phyloP scores from a whole-genome alignment of 495 filamentous ascomycete species.

The Lophiotrema nucula region DNA sequence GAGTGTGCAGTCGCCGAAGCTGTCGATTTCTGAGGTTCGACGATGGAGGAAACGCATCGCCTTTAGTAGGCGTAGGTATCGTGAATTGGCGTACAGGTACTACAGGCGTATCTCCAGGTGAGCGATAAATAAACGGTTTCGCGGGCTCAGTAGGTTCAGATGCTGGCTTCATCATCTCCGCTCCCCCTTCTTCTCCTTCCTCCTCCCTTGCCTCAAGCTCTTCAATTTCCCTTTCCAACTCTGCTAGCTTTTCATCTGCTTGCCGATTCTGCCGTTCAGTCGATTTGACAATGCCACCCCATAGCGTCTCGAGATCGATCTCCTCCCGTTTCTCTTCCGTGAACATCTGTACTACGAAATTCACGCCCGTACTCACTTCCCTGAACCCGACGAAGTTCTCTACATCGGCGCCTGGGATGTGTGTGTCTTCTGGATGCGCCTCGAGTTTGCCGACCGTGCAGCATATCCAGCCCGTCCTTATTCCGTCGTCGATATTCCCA shows the following conservation, averaged over 20 bases:
- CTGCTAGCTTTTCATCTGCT: slow-evolving; percentile 28
- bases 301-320: slow-evolving; percentile 78
- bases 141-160: not conserved
- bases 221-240: slow-evolving; percentile 7
- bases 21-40: not conserved
- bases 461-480: slow-evolving; percentile 92
- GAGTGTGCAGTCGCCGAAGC: not conserved
- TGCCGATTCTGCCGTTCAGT: slow-evolving; percentile 5
- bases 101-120: not conserved
- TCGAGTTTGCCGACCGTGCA: slow-evolving; percentile 78
- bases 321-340: slow-evolving; percentile 82
- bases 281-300: slow-evolving; percentile 55
- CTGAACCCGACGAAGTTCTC: slow-evolving; percentile 73
- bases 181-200: not conserved
- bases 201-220: not conserved
- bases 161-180: not conserved
- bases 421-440: slow-evolving; percentile 32
- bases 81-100: not conserved
- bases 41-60: not conserved
- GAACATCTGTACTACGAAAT: slow-evolving; percentile 86
- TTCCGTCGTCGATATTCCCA: slow-evolving; percentile 67
- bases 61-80: not conserved
- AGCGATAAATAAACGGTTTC: not conserved
- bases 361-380: slow-evolving; percentile 52
- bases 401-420: slow-evolving; percentile 25